Base-by-base conservation (phyloP, 2,329 filamentous ascomycete genomes). In the Endothia cerciana region DNA sequence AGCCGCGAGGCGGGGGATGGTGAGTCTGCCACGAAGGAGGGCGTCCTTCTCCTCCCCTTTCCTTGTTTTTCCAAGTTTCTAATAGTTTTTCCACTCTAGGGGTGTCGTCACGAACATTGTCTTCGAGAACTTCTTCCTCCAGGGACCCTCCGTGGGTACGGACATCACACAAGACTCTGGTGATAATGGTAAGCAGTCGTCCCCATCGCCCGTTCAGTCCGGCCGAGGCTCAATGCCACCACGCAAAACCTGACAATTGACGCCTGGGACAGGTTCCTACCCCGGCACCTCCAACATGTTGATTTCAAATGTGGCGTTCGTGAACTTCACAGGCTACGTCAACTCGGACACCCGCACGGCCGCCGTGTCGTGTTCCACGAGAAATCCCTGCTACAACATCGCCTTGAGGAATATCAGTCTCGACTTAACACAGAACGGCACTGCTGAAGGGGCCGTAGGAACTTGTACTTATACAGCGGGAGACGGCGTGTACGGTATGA, bases 301-400 rank as follows among this genome's bases (percentile, higher is more conserved):
- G 13, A 73, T 87, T 55, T 80, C 76, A 0, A 80, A 85, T 65
- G 72, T 86, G 19, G 75, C 75, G 1, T 85, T 83, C 72, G 77
- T 80, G 36, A 84, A 85, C 67, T 85, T 85, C 64, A 83, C 80
- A 0, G 84, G 84, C 1, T 81, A 77, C 64, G 71, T 82, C 5
- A 57, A 49, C 40, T 75, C 71, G 1, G 71, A 70, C 10, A 76
- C 71, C 6, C 74, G 72, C 59, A 78, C 76, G 7, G 78, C 78
- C 4, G 75, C 73, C n/a, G 75, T 86, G 0, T 80, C 77, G 49
- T 86, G 84, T 69, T 81, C 78, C 1, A 77, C 74, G 0, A 73
- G 78, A n/a, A 71, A 84, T 60, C 82, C 82, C 4, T 87, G 83
- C 70, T 84, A 78, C 72, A 79, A 82, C 69, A 83, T 86, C 65